A percentile compares a stretch with the other conserved stretches of the same genome.
Conservation (phyloP, 2,329 filamentous ascomycete genomes). For the Bimuria novae-zelandiae region DNA sequence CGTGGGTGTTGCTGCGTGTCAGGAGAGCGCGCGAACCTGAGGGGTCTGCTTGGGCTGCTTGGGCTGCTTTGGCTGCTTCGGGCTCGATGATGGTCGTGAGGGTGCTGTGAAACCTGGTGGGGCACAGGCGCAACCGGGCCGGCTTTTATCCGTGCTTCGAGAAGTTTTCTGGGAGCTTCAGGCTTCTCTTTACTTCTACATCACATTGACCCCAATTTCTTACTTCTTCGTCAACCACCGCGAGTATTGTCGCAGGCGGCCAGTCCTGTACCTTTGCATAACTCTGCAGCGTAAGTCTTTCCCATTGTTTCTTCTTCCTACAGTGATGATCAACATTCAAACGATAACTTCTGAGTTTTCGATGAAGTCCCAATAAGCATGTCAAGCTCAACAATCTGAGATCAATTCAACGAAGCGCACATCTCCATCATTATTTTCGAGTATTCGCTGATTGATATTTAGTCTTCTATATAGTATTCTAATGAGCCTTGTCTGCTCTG, state of each 20-base stretch:
- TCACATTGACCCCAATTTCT: neutral
- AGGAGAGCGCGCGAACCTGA: slow-evolving; percentile 10
- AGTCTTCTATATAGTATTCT: neutral
- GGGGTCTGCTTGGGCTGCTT: slow-evolving; percentile 3
- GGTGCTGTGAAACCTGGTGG: slow-evolving; percentile 30
- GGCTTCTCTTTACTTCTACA: neutral
- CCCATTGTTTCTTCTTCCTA: slow-evolving; percentile 1
- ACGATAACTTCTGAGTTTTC: slow-evolving; percentile 43
- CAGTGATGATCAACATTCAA: slow-evolving; percentile 41
- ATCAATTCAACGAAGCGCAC: slow-evolving; percentile 9
- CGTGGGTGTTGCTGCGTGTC: neutral
- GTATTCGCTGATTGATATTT: neutral
- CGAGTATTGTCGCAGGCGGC: slow-evolving; percentile 7
- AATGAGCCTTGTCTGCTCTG: no score
- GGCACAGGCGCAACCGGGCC: slow-evolving; percentile 24
- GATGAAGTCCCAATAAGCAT: slow-evolving; percentile 44
- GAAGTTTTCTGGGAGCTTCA: slow-evolving; percentile 14
- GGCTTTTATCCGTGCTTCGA: slow-evolving; percentile 25
- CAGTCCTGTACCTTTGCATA: no score
- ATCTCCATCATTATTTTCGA: neutral
- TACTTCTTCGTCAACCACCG: neutral
- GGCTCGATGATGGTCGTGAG: slow-evolving; percentile 25
- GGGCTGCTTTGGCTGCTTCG: no score
- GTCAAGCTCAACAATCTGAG: slow-evolving; percentile 63
- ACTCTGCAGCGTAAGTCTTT: slow-evolving; percentile 24